Base-by-base conservation (phyloP, 306 rosid species). In the Mimosa bimucronata region DNA sequence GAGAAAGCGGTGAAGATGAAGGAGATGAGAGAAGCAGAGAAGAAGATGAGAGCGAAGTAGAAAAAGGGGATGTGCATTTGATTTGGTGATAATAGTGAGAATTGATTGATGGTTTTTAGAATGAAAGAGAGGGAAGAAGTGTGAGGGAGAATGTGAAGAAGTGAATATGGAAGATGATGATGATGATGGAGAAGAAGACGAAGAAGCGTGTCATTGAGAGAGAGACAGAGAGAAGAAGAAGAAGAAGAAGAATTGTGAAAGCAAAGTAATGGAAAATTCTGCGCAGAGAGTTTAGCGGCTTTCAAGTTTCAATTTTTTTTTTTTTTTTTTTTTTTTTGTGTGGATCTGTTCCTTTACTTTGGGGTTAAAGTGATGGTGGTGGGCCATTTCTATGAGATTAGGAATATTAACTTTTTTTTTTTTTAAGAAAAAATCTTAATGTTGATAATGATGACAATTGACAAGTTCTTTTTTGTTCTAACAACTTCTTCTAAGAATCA, bases 151-250 rank as follows among this genome's bases (percentile, higher is more conserved):
- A 34, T 34, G 69, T n/a, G 73, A 23, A 82, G 93, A 16, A 80
- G 92, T 83, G 81, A 89, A 88, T 89, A 89, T 88, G 78, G 81
- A 86, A 76, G 67, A 30, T 12, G 67, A 18, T 15, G 74, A 41
- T 21, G 80, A 46, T 76, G 67, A 30, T 11, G 67, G 19, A 15
- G 74, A 41, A 40, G 80, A 45, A 77, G 66, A 13, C 13, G 67
- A 60, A 60, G 37, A 60, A 60, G 66, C 80, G 88, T 85, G 89
- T 84, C 89, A 73, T 80, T 75, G 46, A 84, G 50, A 85, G 58
- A 73, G 38, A 44, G 19, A 73, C 34, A 34, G 58, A 11, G 9
- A 58, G 58, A 41, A 61, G 77, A 31, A 2, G 37, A 34, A 34
- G 38, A 34, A 34, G 38, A 62, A 10, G 80, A 28, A 29, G 26